Evolutionary conservation across 805 yeast genomes (phyloP), one percentile per base, ranked within the genome.

Genomic region (Kodamaea laetipori): DNA sequence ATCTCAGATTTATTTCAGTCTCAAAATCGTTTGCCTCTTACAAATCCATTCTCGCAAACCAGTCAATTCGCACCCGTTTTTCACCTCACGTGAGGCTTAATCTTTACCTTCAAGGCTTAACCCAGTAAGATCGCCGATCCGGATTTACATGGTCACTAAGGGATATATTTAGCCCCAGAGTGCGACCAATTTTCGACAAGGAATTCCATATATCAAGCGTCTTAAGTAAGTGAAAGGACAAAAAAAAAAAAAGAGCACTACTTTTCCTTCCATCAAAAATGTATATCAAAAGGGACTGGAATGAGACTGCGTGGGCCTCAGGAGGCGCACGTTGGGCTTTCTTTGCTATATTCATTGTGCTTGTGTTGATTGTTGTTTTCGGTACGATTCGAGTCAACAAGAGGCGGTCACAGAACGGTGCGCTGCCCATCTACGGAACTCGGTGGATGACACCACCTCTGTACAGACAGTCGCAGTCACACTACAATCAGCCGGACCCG

Each of bases 381-480:
- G 74, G 74, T 36, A 81, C 86, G 0, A 61, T 84, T 18, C 55
- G 77, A 27, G 67, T 78, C 10, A 86, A 86, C 55, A 75, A 68
- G 36, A 71, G 70, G 44, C 71, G 95, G 60, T 50, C 66, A 7
- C 62, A 56, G 33, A 55, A 57, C 17, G 84, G 84, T 1, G 65
- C 69, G 48, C 69, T 66, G 19, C 95, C 96, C 0, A 69, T 87
- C 1, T 67, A 77, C 46, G 92, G 92, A 7, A 86, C 94, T 1
- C 78, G 86, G 8, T 86, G 95, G 95, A 79, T 89, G 69, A 84
- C 94, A 0, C 96, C 96, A 5, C 95, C 95, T 0, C 72, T 82
- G 8, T 87, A 87, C 56, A 59, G 71, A 37, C 88, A 82, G 51
- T 77, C 89, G 1, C 86, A 85, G 54, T 69, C 67, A 40, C 81